A percentile compares a stretch with the other conserved stretches of the same genome.
Conservation (phyloP, 164 flowering plant genomes). For the Nymphaea colorata region DNA sequence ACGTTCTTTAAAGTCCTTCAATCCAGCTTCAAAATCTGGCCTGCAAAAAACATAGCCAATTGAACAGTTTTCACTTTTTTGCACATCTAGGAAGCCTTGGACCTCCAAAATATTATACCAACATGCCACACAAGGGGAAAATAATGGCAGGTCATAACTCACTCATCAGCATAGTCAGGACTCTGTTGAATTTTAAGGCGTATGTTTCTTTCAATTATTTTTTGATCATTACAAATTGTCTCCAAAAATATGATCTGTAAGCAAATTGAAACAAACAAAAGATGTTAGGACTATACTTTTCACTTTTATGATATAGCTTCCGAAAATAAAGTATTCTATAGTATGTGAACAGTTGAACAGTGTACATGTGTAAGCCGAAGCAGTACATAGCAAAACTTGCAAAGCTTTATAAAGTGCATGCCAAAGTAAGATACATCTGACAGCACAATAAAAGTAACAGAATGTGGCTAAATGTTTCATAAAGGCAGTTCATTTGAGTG, state of each 20-base stretch:
- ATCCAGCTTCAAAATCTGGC: constrained; percentile 90
- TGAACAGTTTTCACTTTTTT: neutral
- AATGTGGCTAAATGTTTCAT: too few species aligned
- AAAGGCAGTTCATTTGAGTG: too few species aligned
- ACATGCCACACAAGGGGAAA: too few species aligned
- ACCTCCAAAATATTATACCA: neutral
- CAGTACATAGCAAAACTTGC: too few species aligned
- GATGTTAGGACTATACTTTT: neutral
- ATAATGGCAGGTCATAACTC: constrained; percentile 12
- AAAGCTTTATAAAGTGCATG: too few species aligned
- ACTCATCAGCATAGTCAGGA: constrained; percentile 98
- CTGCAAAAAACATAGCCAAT: constrained; percentile 25
- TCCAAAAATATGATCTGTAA: constrained; percentile 88
- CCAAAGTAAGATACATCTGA: too few species aligned
- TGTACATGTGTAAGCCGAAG: too few species aligned
- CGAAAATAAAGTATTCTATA: too few species aligned
- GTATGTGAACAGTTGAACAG: too few species aligned
- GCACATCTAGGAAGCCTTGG: neutral
- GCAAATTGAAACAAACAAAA: neutral
- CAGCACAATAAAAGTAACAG: too few species aligned
- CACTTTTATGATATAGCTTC: neutral
- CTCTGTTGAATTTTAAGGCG: constrained; percentile 97
- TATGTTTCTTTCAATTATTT: constrained; percentile 86
- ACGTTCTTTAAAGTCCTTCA: constrained; percentile 65
- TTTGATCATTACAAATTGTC: constrained; percentile 78